Percentiles rank a stretch among this genome's conserved stretches.
Evolutionary conservation across 345 rosid species (phyloP).

Genomic region (Salix brachista): DNA sequence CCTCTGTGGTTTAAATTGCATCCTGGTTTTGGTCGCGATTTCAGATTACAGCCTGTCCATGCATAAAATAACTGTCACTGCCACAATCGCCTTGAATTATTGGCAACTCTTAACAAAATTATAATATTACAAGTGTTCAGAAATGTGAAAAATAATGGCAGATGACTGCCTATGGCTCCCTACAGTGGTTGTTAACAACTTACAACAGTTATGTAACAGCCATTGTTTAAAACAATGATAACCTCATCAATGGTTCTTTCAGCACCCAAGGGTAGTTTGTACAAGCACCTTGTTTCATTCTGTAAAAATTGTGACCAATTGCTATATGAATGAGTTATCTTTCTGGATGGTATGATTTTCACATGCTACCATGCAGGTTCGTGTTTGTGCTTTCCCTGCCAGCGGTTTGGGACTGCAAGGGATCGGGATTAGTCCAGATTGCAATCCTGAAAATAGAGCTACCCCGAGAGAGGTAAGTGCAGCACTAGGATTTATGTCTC

Average conservation of each 20-base stretch:
- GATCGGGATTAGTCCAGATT: slow-evolving; percentile 83
- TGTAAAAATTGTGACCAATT: not conserved
- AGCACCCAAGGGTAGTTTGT: not conserved
- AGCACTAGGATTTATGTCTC: not conserved
- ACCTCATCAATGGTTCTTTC: not conserved
- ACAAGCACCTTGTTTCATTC: not conserved
- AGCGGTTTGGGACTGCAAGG: slow-evolving; percentile 56
- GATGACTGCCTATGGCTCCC: not conserved
- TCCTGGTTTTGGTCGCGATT: not conserved
- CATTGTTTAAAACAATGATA: not conserved
- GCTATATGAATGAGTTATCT: not conserved
- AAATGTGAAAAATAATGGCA: not conserved
- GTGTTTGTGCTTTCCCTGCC: slow-evolving; percentile 85
- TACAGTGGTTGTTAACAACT: not conserved
- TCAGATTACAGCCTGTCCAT: not conserved
- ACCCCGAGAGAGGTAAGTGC: slow-evolving; percentile 60
- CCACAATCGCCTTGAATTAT: no score
- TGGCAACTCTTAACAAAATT: not conserved
- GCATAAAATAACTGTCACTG: not conserved
- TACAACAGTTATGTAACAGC: not conserved
- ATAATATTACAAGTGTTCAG: not conserved
- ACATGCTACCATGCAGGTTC: slow-evolving; percentile 44
- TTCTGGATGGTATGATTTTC: not conserved
- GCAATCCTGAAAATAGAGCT: slow-evolving; percentile 74
- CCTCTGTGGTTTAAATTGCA: no score